These are phyloP conservation scores for Aspergillus costaricaensis DNA, from an alignment of 2,329 filamentous ascomycete species.

Conservation along the genomic window DNA sequence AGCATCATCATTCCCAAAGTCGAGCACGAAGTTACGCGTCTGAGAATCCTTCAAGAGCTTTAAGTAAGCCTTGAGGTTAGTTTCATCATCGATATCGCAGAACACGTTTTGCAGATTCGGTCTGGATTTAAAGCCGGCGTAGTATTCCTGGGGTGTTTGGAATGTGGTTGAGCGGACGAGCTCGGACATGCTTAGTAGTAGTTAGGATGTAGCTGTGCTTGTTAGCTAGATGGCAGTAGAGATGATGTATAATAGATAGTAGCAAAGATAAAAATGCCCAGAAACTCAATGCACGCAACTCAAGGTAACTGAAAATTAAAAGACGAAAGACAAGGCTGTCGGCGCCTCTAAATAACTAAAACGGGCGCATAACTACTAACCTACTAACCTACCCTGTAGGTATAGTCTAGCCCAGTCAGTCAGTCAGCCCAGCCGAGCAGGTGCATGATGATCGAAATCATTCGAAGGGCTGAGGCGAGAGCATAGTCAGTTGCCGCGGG, in stretches of 20 bases:
- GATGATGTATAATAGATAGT: too few relatives aligned
- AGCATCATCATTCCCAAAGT: conserved; percentile 47
- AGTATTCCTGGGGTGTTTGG: conserved; percentile 34
- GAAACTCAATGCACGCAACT: background rate
- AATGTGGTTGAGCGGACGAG: conserved; percentile 9
- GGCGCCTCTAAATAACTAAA: background rate
- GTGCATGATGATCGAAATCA: background rate
- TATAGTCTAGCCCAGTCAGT: background rate
- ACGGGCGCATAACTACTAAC: background rate
- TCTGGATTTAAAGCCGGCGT: conserved; percentile 28
- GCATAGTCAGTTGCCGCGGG: background rate
- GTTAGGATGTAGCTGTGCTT: too few relatives aligned
- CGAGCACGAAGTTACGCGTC: conserved; percentile 46
- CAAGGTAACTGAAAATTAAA: background rate
- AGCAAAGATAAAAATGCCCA: too few relatives aligned
- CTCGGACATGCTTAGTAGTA: conserved; percentile 14
- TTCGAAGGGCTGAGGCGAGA: background rate
- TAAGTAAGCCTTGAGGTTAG: conserved; percentile 34
- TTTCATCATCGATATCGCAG: conserved; percentile 40
- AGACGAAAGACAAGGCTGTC: background rate
- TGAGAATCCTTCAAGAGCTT: conserved; percentile 29
- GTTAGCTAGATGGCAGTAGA: too few relatives aligned
- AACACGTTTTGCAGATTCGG: conserved; percentile 31
- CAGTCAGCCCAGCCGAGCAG: background rate
- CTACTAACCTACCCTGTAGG: too few relatives aligned